phyloP scores from a whole-genome alignment of 2,329 filamentous ascomycete species.

The Scortechinia acanthostroma region DNA sequence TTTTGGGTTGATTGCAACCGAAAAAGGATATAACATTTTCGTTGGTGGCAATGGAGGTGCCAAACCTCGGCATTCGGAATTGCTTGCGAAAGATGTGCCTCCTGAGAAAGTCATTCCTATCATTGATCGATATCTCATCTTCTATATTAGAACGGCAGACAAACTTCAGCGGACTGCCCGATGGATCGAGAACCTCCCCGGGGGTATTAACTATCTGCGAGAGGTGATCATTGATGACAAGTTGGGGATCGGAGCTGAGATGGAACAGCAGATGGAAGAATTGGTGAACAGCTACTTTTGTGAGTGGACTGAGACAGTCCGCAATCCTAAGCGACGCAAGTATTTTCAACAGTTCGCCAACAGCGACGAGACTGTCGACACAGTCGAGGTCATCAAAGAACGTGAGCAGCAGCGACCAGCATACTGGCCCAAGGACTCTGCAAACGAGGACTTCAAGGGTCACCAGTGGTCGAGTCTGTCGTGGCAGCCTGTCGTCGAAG shows the following conservation, averaged over 20 bases:
- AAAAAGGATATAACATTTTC: conserved; percentile 90
- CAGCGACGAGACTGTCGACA: conserved; percentile 63
- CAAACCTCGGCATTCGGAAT: conserved; percentile 73
- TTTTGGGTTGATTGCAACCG: conserved; percentile 84
- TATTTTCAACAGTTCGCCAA: conserved; percentile 81
- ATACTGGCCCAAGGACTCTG: conserved; percentile 65
- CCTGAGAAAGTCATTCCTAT: conserved; percentile 77
- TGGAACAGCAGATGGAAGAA: conserved; percentile 82
- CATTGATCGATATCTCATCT: conserved; percentile 81
- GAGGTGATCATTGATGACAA: conserved; percentile 80
- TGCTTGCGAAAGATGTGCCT: conserved; percentile 79
- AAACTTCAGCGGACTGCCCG: conserved; percentile 81
- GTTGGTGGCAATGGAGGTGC: conserved; percentile 85
- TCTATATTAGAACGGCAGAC: conserved; percentile 89
- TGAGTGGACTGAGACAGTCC: conserved; percentile 82
- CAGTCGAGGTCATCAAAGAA: conserved; percentile 65
- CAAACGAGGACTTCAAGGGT: conserved; percentile 66
- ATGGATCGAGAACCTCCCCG: conserved; percentile 79
- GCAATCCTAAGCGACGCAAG: conserved; percentile 56
- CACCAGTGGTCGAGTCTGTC: conserved; percentile 57
- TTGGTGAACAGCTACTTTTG: conserved; percentile 80
- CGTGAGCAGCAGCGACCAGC: conserved; percentile 68
- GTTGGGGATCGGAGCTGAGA: conserved; percentile 74
- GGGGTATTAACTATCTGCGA: conserved; percentile 75
- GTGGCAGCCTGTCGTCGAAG: conserved; percentile 76